Conservation (phyloP, 305 asterid genomes). For the Plantago coronopus region DNA sequence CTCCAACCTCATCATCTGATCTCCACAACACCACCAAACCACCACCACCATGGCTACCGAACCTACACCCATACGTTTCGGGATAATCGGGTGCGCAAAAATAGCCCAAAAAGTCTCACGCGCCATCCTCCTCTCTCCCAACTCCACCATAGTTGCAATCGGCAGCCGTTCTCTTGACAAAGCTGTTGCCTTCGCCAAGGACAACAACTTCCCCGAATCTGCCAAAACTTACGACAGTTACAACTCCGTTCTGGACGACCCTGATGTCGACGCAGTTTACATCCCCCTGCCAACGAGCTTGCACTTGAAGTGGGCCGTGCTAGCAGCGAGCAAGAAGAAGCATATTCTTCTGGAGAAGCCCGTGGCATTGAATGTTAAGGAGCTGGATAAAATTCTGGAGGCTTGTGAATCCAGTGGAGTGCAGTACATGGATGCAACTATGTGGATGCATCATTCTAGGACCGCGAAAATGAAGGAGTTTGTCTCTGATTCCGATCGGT, state of each 20-base stretch:
- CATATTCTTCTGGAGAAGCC: slow-evolving; percentile 31
- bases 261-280: slow-evolving; percentile 36
- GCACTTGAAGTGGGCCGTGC: slow-evolving; percentile 30
- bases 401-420: slow-evolving; percentile 31
- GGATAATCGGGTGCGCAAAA: slow-evolving; percentile 35
- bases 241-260: slow-evolving; percentile 37
- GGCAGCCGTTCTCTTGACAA: slow-evolving; percentile 40
- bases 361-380: slow-evolving; percentile 24
- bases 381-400: slow-evolving; percentile 24
- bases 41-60: too few relatives aligned
- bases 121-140: slow-evolving; percentile 30
- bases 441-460: slow-evolving; percentile 34
- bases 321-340: slow-evolving; percentile 28
- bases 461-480: slow-evolving; percentile 22
- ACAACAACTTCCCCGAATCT: slow-evolving; percentile 25
- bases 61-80: slow-evolving; percentile 24
- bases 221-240: slow-evolving; percentile 32
- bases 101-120: slow-evolving; percentile 33
- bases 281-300: slow-evolving; percentile 40
- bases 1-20: too few relatives aligned
- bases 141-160: slow-evolving; percentile 27
- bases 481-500: slow-evolving; percentile 19
- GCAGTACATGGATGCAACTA: slow-evolving; percentile 29
- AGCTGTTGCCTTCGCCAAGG: slow-evolving; percentile 27
- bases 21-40: too few relatives aligned